Percentiles rank a stretch among this genome's conserved stretches.
phyloP scores from a whole-genome alignment of 2,329 filamentous ascomycete genomes.

The Xylaria sp. region DNA sequence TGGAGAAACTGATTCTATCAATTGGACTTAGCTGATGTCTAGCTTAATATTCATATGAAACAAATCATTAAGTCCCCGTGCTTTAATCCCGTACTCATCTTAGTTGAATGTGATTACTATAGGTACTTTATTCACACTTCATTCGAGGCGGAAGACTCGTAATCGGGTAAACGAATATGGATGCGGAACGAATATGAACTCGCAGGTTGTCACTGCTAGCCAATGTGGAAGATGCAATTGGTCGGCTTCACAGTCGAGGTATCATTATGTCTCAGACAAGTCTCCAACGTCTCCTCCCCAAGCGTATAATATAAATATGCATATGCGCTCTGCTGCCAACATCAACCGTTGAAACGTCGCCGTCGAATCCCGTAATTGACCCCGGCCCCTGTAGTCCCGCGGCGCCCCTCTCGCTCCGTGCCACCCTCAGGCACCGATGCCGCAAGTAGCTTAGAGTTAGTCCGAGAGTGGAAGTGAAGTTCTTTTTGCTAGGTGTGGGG shows the following conservation, averaged over 20 bases:
- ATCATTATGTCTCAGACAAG: not conserved
- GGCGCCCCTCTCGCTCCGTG: not conserved
- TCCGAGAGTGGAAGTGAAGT: constrained; percentile 26
- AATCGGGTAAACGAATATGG: not conserved
- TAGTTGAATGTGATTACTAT: no score
- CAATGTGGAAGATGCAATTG: not conserved
- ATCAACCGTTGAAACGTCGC: not conserved
- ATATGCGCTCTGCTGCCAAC: constrained; percentile 3
- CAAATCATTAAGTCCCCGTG: no score
- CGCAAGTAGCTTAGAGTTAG: not conserved
- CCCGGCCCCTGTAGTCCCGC: constrained; percentile 1
- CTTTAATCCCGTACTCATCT: no score
- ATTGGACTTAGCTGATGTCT: not conserved
- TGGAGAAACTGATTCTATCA: not conserved
- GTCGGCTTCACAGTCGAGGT: not conserved
- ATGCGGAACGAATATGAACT: not conserved
- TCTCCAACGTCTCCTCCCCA: not conserved
- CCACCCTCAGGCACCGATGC: not conserved
- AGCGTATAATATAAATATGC: not conserved
- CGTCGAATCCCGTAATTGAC: not conserved
- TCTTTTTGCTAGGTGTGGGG: constrained; percentile 18
- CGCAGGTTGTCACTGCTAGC: not conserved
- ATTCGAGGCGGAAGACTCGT: no score
- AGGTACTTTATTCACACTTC: not conserved
- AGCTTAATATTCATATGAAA: not conserved